phyloP scores from a whole-genome alignment of 768 basidiomycete genomes.

The Trametes punicea region DNA sequence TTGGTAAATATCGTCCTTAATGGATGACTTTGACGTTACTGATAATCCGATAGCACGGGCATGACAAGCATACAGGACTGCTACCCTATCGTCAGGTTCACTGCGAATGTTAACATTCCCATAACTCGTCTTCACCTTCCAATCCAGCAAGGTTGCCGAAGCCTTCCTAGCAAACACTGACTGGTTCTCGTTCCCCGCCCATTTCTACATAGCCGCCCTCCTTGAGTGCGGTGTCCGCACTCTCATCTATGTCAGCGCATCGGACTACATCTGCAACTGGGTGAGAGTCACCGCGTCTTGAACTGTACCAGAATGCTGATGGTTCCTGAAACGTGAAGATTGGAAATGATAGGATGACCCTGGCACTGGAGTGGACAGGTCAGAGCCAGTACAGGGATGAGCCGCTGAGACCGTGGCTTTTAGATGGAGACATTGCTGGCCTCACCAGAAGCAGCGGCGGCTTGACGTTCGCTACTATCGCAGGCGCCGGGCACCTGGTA shows the following conservation, averaged over 20 bases:
- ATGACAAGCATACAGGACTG: slow-evolving; percentile 48
- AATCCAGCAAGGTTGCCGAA: slow-evolving; percentile 37
- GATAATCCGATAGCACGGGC: slow-evolving; percentile 33
- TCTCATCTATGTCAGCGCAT: slow-evolving; percentile 51
- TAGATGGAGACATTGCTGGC: slow-evolving; percentile 50
- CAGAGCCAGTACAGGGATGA: slow-evolving; percentile 41
- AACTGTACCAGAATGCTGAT: not conserved
- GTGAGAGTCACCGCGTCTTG: not conserved
- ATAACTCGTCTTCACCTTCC: slow-evolving; percentile 35
- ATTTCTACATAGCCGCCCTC: slow-evolving; percentile 44
- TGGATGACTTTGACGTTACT: too few species aligned
- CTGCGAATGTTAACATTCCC: not conserved
- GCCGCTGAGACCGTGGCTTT: slow-evolving; percentile 48
- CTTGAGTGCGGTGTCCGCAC: slow-evolving; percentile 50
- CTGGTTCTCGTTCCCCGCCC: slow-evolving; percentile 21
- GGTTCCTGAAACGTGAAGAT: slow-evolving; percentile 24
- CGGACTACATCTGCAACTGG: slow-evolving; percentile 59
- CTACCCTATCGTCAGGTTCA: slow-evolving; percentile 44
- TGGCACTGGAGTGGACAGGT: slow-evolving; percentile 56
- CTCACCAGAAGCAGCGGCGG: slow-evolving; percentile 50
- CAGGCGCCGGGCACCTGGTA: slow-evolving; percentile 74
- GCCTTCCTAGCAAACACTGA: slow-evolving; percentile 50
- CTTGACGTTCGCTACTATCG: slow-evolving; percentile 61
- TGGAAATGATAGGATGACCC: slow-evolving; percentile 58
- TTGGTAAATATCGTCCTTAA: not conserved